Conservation (phyloP, 306 rosid genomes). For the Gastrolobium villosum region DNA sequence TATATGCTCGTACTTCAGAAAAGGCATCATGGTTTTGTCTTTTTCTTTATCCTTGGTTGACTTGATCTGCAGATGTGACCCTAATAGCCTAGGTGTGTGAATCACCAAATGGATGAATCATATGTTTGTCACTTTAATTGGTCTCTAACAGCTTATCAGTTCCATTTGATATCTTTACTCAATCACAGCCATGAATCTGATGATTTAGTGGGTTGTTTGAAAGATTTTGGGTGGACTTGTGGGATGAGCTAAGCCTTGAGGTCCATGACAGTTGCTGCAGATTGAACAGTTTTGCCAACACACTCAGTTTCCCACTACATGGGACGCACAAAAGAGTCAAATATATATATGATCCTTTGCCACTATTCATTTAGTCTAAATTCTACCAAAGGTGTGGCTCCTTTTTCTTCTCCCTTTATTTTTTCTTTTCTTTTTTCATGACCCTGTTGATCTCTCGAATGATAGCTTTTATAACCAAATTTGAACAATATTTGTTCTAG, state of each 20-base stretch:
- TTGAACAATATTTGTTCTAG: neutral
- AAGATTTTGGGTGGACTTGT: conserved; percentile 34
- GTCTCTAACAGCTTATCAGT: conserved; percentile 21
- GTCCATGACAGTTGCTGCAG: conserved; percentile 19
- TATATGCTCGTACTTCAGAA: neutral
- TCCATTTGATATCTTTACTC: conserved; percentile 9
- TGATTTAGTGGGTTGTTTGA: conserved; percentile 36
- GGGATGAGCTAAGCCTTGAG: conserved; percentile 30
- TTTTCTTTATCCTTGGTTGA: conserved; percentile 21
- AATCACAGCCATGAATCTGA: conserved; percentile 38
- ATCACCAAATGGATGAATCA: conserved; percentile 16
- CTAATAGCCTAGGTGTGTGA: conserved; percentile 11
- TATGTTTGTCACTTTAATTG: conserved; percentile 42
- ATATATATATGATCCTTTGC: conserved; percentile 21
- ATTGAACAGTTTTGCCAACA: conserved; percentile 47
- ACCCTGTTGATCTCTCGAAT: neutral
- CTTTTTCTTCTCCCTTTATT: conserved; percentile 22
- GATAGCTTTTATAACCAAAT: conserved; percentile 6
- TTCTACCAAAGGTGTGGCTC: conserved; percentile 10
- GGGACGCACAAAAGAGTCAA: conserved; percentile 44
- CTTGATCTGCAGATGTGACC: conserved; percentile 14
- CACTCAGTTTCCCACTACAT: conserved; percentile 48
- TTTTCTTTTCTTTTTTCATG: neutral
- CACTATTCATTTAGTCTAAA: conserved; percentile 40
- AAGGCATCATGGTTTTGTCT: neutral